Conservation (phyloP, 805 yeast genomes). For the Spathaspora hagerdaliae region DNA sequence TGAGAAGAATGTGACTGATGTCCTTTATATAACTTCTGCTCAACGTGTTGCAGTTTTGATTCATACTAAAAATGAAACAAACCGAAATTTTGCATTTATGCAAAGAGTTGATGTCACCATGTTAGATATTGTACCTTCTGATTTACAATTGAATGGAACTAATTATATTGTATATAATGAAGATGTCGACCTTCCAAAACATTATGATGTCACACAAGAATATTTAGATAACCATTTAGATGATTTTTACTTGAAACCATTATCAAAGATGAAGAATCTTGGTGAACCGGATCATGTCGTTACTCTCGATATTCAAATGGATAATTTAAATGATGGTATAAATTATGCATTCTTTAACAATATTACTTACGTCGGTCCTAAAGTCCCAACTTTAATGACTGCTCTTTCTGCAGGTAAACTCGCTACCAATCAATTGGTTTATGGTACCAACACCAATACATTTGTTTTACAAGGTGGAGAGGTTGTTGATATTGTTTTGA, state of each 20-base stretch:
- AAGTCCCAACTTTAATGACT: slow-evolving; percentile 61
- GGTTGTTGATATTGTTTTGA: slow-evolving; percentile 69
- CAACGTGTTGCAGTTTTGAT: slow-evolving; percentile 75
- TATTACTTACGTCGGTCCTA: slow-evolving; percentile 59
- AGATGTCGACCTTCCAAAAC: slow-evolving; percentile 13
- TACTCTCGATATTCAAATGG: slow-evolving; percentile 58
- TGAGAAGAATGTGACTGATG: slow-evolving; percentile 50
- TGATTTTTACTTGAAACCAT: slow-evolving; percentile 73
- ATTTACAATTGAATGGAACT: slow-evolving; percentile 49
- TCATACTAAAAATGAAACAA: slow-evolving; percentile 43
- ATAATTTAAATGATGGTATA: slow-evolving; percentile 68
- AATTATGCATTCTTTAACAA: slow-evolving; percentile 75
- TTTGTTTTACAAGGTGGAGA: slow-evolving; percentile 57
- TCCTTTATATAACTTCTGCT: slow-evolving; percentile 67
- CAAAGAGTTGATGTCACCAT: slow-evolving; percentile 58
- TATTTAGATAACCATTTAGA: slow-evolving; percentile 48
- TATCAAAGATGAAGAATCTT: slow-evolving; percentile 31
- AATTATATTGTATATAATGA: slow-evolving; percentile 52
- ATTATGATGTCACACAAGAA: slow-evolving; percentile 16
- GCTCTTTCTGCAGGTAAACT: slow-evolving; percentile 58
- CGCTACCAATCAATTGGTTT: slow-evolving; percentile 55
- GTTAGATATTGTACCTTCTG: slow-evolving; percentile 64
- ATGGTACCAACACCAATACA: slow-evolving; percentile 68
- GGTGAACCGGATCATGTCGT: slow-evolving; percentile 63
- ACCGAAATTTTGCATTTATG: slow-evolving; percentile 55